Evolutionary conservation across 495 filamentous ascomycete species (phyloP), one percentile per base, ranked within the genome.

Genomic region (Penicillium soppii): DNA sequence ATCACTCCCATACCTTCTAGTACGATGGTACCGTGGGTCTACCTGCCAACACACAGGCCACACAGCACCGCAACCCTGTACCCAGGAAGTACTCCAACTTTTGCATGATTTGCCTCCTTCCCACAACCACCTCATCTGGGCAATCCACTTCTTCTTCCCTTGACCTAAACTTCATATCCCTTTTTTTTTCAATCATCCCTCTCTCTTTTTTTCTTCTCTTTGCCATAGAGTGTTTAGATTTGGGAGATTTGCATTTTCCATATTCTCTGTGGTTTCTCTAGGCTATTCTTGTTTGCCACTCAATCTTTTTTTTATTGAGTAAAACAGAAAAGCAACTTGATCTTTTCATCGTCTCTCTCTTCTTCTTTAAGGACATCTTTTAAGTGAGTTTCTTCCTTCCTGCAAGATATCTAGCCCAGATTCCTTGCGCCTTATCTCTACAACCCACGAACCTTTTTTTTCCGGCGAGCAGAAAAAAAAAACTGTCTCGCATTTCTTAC

Each of bases 201-300:
- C 48, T 58, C 47, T 46, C 50, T 54, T 48, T 63, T 51, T 67
- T 57, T 64, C 63, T 70, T 67, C 63, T 71, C 30, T 47, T 22
- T 47, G 40, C 40, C 23, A 29, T 43, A 71, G 69, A 70, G 68
- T 64, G 62, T 52, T 63, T 65, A 61, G 66, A 74, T 56, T 59
- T 55, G 58, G 65, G 65, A 58, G 61, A 66, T 67, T 65, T 63
- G 67, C 59, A 61, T 68, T 70, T 65, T 62, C 61, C 56, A 61
- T 52, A 50, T 51, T 64, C 62, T 59, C 54, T 67, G 61, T 56
- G 65, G 57, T 50, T 57, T 45, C 48, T 47, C 41, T 54, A 38
- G 37, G 25, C 47, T 45, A 35, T 50, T 57, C 20, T 55, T 50
- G 45, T 52, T 62, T 59, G 45, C 38, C 50, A 59, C 51, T 57